These are phyloP conservation scores for Pestalotiopsis sp. DNA, from an alignment of 2,329 filamentous ascomycete genomes.

Conservation along the genomic window DNA sequence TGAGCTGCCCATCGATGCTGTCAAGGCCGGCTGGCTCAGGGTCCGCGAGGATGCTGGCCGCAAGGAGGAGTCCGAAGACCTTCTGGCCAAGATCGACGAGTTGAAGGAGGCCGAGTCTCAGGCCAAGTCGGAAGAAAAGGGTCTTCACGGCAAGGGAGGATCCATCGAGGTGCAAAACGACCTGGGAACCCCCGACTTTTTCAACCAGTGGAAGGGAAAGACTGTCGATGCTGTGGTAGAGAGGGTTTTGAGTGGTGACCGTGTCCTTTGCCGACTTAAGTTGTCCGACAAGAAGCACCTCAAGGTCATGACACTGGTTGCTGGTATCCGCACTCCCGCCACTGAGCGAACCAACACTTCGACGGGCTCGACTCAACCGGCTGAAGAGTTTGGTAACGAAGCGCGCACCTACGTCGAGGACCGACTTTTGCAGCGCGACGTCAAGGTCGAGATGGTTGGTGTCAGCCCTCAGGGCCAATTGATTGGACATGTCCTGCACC, in stretches of 20 bases:
- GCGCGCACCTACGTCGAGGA: slow-evolving; percentile 86
- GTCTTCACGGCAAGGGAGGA: slow-evolving; percentile 73
- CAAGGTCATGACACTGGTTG: slow-evolving; percentile 86
- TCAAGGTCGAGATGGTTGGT: slow-evolving; percentile 82
- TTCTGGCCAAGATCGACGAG: slow-evolving; percentile 71
- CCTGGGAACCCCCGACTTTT: slow-evolving; percentile 75
- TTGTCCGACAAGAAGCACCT: slow-evolving; percentile 82
- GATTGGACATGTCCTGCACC: slow-evolving; percentile 86
- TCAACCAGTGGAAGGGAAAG: slow-evolving; percentile 84
- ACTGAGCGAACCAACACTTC: slow-evolving; percentile 81
- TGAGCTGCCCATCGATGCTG: slow-evolving; percentile 77
- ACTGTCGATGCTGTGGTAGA: slow-evolving; percentile 86
- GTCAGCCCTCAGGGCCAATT: slow-evolving; percentile 88
- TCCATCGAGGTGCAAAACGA: slow-evolving; percentile 82
- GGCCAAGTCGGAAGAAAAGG: slow-evolving; percentile 78
- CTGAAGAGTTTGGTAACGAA: slow-evolving; percentile 88
- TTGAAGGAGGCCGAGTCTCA: slow-evolving; percentile 77
- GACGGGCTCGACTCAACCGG: slow-evolving; percentile 79
- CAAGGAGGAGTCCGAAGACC: slow-evolving; percentile 83
- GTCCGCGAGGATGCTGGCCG: slow-evolving; percentile 91
- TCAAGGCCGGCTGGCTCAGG: slow-evolving; percentile 90
- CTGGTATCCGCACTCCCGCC: slow-evolving; percentile 86
- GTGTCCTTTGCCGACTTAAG: slow-evolving; percentile 81
- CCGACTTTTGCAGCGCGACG: slow-evolving; percentile 81
- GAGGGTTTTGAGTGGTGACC: slow-evolving; percentile 88